Percentiles rank a stretch among this genome's conserved stretches.
Evolutionary conservation across 768 basidiomycete species (phyloP).

Genomic region (Chalciporus pseudorubinellus): DNA sequence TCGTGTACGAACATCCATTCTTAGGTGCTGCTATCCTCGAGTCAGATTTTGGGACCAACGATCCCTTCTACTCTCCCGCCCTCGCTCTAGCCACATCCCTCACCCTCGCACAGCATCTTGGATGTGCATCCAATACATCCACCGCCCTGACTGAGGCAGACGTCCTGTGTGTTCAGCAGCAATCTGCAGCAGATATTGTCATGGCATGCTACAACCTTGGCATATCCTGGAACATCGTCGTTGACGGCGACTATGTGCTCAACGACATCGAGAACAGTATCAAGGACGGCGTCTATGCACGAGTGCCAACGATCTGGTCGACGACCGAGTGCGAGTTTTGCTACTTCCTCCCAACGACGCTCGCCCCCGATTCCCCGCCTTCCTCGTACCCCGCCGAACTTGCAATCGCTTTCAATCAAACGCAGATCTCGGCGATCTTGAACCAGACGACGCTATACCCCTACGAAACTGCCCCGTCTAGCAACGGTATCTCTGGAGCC

Average conservation of each 20-base stretch:
- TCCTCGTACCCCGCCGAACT: conserved; percentile 7
- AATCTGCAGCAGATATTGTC: conserved; percentile 6
- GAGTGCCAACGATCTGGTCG: conserved; percentile 18
- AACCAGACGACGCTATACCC: conserved; percentile 15
- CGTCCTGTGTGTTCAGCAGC: conserved; percentile 4
- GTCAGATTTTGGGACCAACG: conserved; percentile 13
- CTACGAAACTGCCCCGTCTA: conserved; percentile 9
- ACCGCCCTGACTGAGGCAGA: not conserved
- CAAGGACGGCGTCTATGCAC: conserved; percentile 11
- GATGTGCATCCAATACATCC: conserved; percentile 16
- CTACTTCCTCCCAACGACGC: conserved; percentile 18
- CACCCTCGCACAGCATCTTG: conserved; percentile 13
- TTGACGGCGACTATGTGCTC: conserved; percentile 19
- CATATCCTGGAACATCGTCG: conserved; percentile 9
- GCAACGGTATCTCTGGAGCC: conserved; percentile 11
- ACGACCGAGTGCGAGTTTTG: conserved; percentile 16
- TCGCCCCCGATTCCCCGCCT: conserved; percentile 12
- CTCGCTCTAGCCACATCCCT: conserved; percentile 14
- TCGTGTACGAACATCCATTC: not conserved
- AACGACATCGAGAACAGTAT: conserved; percentile 14
- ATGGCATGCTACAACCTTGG: conserved; percentile 8
- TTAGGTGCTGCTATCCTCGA: conserved; percentile 16
- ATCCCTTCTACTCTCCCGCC: conserved; percentile 15
- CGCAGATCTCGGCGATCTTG: conserved; percentile 8
- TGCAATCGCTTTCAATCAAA: conserved; percentile 2